phyloP scores from a whole-genome alignment of 495 filamentous ascomycete species.

The Aspergillus coremiiformis region DNA sequence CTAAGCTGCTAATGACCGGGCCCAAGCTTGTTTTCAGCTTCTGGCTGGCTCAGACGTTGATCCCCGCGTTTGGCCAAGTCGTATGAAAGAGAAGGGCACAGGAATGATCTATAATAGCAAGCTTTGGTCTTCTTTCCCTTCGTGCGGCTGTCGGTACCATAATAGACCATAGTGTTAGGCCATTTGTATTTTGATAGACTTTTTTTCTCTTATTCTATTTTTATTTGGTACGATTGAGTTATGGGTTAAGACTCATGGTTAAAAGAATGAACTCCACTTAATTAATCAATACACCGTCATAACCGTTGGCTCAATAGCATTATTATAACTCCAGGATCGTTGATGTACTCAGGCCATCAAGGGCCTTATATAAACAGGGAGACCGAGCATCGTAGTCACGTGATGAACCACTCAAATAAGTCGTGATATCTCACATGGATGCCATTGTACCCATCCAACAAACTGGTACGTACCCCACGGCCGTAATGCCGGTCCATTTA shows the following conservation, averaged over 20 bases:
- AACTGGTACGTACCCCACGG: neutral
- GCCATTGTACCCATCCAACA: no score
- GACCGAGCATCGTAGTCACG: no score
- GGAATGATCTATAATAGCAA: constrained; percentile 17
- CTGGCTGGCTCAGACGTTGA: constrained; percentile 95
- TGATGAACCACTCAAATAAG: neutral
- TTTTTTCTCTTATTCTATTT: constrained; percentile 6
- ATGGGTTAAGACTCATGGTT: constrained; percentile 1
- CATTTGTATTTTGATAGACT: constrained; percentile 18
- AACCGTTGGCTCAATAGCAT: neutral
- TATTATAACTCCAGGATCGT: neutral
- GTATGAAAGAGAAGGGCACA: constrained; percentile 35
- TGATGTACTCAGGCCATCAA: no score
- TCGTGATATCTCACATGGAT: no score
- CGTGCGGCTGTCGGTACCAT: constrained; percentile 6
- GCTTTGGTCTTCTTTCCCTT: neutral
- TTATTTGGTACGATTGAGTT: constrained; percentile 1
- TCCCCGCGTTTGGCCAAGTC: constrained; percentile 60
- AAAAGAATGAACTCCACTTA: constrained; percentile 15
- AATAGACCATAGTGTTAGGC: constrained; percentile 16
- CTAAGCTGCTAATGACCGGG: constrained; percentile 97
- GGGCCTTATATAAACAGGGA: no score
- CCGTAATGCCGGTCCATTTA: constrained; percentile 31
- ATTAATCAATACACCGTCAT: constrained; percentile 2
- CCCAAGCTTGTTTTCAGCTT: constrained; percentile 99